Evolutionary conservation across 164 flowering plant species (phyloP).

Genomic region (Dillenia suffruticosa): DNA sequence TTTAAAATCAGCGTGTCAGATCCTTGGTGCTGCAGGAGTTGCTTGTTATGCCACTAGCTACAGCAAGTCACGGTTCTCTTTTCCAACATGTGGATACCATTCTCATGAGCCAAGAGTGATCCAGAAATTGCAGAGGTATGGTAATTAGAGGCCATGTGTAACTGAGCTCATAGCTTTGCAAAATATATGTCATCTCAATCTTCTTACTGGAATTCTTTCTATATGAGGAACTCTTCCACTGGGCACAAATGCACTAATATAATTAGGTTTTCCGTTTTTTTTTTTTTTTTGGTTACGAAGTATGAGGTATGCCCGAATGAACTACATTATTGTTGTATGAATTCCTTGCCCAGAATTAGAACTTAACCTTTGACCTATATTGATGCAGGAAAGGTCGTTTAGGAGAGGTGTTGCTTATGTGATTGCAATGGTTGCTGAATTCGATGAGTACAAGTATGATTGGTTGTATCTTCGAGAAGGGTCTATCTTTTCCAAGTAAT

Average conservation of each 20-base stretch:
- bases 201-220: too few species aligned
- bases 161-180: too few species aligned
- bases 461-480: constrained; percentile 94
- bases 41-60: constrained; percentile 56
- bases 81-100: constrained; percentile 57
- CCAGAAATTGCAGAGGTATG: constrained; percentile 63
- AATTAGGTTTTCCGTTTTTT: too few species aligned
- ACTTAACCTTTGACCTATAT: too few species aligned
- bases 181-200: too few species aligned
- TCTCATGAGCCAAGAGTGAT: constrained; percentile 28
- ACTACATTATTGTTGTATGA: too few species aligned
- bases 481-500: constrained; percentile 80
- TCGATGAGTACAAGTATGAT: constrained; percentile 94
- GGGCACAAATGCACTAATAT: too few species aligned
- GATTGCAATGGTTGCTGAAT: constrained; percentile 90
- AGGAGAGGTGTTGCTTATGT: constrained; percentile 71
- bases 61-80: constrained; percentile 32
- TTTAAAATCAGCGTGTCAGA: constrained; percentile 50
- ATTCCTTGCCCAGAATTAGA: too few species aligned
- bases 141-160: background rate
- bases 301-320: too few species aligned
- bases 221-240: too few species aligned
- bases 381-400: constrained; percentile 76
- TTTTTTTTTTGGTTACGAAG: too few species aligned
- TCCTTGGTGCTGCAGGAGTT: constrained; percentile 67